Evolutionary conservation across 1,139 yeast genomes (phyloP), one percentile per base, ranked within the genome.

Genomic region (Pichia sp.): DNA sequence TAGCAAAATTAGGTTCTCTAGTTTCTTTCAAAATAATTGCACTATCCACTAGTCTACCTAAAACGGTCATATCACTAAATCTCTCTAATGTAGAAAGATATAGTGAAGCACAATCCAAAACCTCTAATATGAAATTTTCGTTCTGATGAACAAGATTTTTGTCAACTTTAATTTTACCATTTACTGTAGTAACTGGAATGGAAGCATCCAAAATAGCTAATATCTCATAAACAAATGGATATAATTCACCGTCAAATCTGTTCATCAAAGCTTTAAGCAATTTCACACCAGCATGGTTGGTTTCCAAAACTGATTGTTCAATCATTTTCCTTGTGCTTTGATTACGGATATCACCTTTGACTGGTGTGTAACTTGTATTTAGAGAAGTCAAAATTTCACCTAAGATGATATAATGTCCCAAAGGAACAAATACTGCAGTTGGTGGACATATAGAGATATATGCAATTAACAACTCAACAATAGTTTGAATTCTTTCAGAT

Each of bases 201-300:
- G 84, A 79, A 26, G 79, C 64, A 40, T 80, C 85, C 48, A 80
- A 60, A 23, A 73, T 61, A 4, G 79, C 65, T 30, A 79, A 54
- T 14, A 79, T 60, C 18, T 66, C 60, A 17, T 62, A 58, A 39
- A 75, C 55, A 50, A 77, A 78, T 19, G 79, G 75, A 8, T 77
- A 48, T 28, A 72, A 50, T 25, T 66, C 57, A 17, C 74, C 77
- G 32, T 69, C 67, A 55, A 68, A 79, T 10, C 58, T 54, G 3
- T 44, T 40, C 3, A 72, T 59, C 34, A 78, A 55, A 2, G 49
- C 44, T 2, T 58, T 51, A 48, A 80, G 58, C n/a, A 79, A 52
- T 4, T 50, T 47, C 14, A 76, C 53, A 28, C 78, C 72, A 24
- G 63, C 56, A 18, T 52, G 51, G 50, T 80, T 83, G 40, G 72